A percentile compares a stretch with the other conserved stretches of the same genome.
These are phyloP conservation scores for Seminavis robusta DNA, from an alignment of 108 stramenopile species.

Conservation along the genomic window DNA sequence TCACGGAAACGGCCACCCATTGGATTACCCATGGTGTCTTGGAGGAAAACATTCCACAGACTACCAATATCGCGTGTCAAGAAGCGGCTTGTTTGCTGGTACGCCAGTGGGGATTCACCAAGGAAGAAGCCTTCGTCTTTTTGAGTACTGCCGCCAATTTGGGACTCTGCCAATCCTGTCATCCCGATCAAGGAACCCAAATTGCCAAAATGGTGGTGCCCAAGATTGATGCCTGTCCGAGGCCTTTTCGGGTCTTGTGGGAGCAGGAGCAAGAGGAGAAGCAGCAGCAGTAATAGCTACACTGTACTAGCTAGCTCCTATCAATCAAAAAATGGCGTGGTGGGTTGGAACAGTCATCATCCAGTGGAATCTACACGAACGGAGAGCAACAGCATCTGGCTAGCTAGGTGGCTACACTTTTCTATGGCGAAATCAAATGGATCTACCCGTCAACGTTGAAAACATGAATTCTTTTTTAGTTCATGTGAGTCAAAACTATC, in stretches of 20 bases:
- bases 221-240: slow-evolving; percentile 17
- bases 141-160: slow-evolving; percentile 18
- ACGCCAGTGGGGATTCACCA: slow-evolving; percentile 23
- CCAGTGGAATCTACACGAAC: too few species aligned
- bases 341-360: too few species aligned
- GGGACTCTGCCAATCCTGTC: slow-evolving; percentile 11
- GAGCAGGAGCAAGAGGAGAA: background rate
- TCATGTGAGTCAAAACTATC: too few species aligned
- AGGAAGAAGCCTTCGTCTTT: slow-evolving; percentile 21
- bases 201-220: slow-evolving; percentile 20
- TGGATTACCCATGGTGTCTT: slow-evolving; percentile 24
- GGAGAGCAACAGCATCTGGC: too few species aligned
- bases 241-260: slow-evolving; percentile 3
- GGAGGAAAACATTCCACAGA: slow-evolving; percentile 22
- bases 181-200: slow-evolving; percentile 24
- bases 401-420: too few species aligned
- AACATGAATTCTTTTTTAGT: too few species aligned
- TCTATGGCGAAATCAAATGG: too few species aligned
- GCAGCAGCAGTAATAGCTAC: too few species aligned
- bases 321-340: too few species aligned
- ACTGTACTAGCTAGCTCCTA: too few species aligned
- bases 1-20: slow-evolving; percentile 23
- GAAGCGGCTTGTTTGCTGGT: slow-evolving; percentile 23
- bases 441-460: too few species aligned
- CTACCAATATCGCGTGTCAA: slow-evolving; percentile 13